phyloP scores from a whole-genome alignment of 2,329 filamentous ascomycete genomes.

The Dactylellina cionopaga region DNA sequence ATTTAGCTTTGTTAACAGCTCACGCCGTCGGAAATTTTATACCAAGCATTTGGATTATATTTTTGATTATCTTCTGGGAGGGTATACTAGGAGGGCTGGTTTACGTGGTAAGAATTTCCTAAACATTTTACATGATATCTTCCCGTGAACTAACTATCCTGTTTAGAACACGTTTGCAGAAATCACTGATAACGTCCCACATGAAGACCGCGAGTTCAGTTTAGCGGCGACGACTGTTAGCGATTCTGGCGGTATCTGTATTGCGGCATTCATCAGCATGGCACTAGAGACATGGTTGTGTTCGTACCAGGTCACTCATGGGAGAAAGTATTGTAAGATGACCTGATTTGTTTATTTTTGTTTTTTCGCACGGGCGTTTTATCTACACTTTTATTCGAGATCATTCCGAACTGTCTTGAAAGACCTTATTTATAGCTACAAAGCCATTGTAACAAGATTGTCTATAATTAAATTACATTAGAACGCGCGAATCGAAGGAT shows the following conservation, averaged over 20 bases:
- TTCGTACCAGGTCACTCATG: slow-evolving; percentile 82
- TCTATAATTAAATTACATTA: no score
- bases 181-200: slow-evolving; percentile 83
- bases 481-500: no score
- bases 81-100: slow-evolving; percentile 88
- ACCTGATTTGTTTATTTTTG: slow-evolving; percentile 57
- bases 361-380: not conserved
- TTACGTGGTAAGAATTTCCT: slow-evolving; percentile 70
- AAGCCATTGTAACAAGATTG: not conserved
- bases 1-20: slow-evolving; percentile 76
- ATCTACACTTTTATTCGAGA: not conserved
- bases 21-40: slow-evolving; percentile 85
- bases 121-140: not conserved
- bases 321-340: slow-evolving; percentile 76
- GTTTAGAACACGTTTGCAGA: slow-evolving; percentile 85
- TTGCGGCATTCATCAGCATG: slow-evolving; percentile 86
- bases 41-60: slow-evolving; percentile 86
- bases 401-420: not conserved
- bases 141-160: not conserved
- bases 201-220: slow-evolving; percentile 87
- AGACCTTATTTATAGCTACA: not conserved
- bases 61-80: slow-evolving; percentile 90
- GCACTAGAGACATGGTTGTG: slow-evolving; percentile 83
- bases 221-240: slow-evolving; percentile 89
- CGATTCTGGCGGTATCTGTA: slow-evolving; percentile 88